These are phyloP conservation scores for Colletotrichum falcatum DNA, from an alignment of 2,329 filamentous ascomycete species.

Conservation along the genomic window DNA sequence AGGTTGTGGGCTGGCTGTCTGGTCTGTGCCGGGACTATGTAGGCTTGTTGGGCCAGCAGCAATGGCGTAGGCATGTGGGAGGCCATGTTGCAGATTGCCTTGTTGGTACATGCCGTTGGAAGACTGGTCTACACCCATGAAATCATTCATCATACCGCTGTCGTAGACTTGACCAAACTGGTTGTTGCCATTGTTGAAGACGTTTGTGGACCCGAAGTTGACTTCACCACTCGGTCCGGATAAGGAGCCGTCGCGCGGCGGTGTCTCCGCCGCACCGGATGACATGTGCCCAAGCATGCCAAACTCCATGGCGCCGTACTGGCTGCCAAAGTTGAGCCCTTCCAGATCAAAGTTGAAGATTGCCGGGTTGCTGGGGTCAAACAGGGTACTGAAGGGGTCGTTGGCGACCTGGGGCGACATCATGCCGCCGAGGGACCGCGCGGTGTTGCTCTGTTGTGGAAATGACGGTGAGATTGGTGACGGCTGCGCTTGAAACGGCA, in stretches of 20 bases:
- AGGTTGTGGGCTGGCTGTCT: slow-evolving; percentile 70
- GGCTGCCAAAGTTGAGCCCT: slow-evolving; percentile 93
- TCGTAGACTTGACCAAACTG: slow-evolving; percentile 65
- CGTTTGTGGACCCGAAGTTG: slow-evolving; percentile 57
- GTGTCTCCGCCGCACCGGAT: slow-evolving; percentile 85
- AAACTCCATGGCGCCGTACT: slow-evolving; percentile 95
- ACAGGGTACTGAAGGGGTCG: slow-evolving; percentile 71
- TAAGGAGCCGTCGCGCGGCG: slow-evolving; percentile 71
- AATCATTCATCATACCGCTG: slow-evolving; percentile 64
- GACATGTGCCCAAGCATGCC: slow-evolving; percentile 97
- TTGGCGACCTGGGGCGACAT: slow-evolving; percentile 63
- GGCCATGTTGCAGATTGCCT: slow-evolving; percentile 70
- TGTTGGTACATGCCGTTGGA: slow-evolving; percentile 63
- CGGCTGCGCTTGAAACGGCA: slow-evolving; percentile 73
- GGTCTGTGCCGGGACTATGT: slow-evolving; percentile 73
- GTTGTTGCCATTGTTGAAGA: slow-evolving; percentile 64
- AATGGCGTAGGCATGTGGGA: slow-evolving; percentile 75
- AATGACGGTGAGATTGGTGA: slow-evolving; percentile 83
- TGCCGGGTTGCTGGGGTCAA: slow-evolving; percentile 91
- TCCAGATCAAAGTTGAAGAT: slow-evolving; percentile 97
- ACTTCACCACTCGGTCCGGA: slow-evolving; percentile 53
- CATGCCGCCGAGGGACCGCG: slow-evolving; percentile 54
- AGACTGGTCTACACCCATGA: slow-evolving; percentile 63
- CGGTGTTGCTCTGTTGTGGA: slow-evolving; percentile 59
- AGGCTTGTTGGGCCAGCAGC: slow-evolving; percentile 72